Percentiles rank a stretch among this genome's conserved stretches.
Conservation (phyloP, 306 rosid species). For the Fragaria ananassa region DNA sequence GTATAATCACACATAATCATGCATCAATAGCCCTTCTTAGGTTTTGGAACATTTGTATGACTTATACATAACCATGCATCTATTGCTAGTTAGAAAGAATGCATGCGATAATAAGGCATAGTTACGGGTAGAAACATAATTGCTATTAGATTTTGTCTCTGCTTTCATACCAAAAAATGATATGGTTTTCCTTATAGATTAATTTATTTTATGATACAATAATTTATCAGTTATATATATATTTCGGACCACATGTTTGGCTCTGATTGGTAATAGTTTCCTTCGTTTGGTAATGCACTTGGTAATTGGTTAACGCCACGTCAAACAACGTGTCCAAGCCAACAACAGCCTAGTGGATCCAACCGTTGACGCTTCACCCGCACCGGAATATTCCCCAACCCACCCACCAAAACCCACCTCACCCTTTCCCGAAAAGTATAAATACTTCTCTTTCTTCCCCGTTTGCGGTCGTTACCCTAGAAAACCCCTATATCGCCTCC, state of each 20-base stretch:
- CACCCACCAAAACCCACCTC: constrained; percentile 28
- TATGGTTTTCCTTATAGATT: too few species aligned
- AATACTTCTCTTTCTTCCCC: constrained; percentile 51
- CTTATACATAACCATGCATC: too few species aligned
- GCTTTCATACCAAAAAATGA: too few species aligned
- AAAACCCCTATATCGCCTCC: constrained; percentile 38
- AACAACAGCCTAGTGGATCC: constrained; percentile 10
- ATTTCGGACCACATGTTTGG: not conserved
- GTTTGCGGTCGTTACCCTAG: constrained; percentile 78
- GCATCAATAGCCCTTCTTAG: too few species aligned
- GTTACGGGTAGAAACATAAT: too few species aligned
- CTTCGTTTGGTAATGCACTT: not conserved
- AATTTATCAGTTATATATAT: too few species aligned
- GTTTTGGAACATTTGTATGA: too few species aligned
- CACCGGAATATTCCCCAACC: constrained; percentile 73
- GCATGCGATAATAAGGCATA: too few species aligned
- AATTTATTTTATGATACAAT: too few species aligned
- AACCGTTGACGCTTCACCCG: constrained; percentile 21
- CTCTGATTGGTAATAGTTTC: not conserved
- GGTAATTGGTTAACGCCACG: constrained; percentile 62
- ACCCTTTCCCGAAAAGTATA: constrained; percentile 99
- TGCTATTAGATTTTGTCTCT: too few species aligned
- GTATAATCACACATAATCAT: too few species aligned
- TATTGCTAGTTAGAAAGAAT: too few species aligned
- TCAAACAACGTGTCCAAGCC: constrained; percentile 26